A percentile compares a stretch with the other conserved stretches of the same genome.
Conservation (phyloP, 2,329 filamentous ascomycete species). For the Cladosporium halotolerans region DNA sequence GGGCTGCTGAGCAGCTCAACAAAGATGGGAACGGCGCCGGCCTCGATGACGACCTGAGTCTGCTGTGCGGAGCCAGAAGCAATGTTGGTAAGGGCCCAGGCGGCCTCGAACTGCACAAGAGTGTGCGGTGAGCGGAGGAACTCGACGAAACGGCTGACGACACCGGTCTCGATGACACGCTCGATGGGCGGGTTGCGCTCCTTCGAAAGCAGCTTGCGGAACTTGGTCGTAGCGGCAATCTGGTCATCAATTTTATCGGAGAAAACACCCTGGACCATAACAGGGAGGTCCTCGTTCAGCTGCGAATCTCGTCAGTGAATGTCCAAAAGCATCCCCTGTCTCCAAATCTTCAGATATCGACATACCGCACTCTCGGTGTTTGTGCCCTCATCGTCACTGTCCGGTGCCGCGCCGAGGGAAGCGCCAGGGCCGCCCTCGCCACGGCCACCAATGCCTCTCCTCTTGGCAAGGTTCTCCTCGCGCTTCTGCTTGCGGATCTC, state of each 20-base stretch:
- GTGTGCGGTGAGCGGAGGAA: constrained; percentile 97
- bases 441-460: constrained; percentile 82
- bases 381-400: constrained; percentile 94
- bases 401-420: constrained; percentile 77
- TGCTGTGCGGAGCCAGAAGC: constrained; percentile 94
- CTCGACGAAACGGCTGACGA: constrained; percentile 94
- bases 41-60: constrained; percentile 98
- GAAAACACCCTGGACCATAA: constrained; percentile 97
- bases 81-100: constrained; percentile 98
- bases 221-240: constrained; percentile 96
- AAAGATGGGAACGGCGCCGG: constrained; percentile 95
- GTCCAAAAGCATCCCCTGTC: background rate
- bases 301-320: constrained; percentile 36
- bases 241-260: constrained; percentile 97
- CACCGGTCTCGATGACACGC: constrained; percentile 97
- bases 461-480: constrained; percentile 97
- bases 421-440: constrained; percentile 66
- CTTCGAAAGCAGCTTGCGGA: constrained; percentile 95
- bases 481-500: constrained; percentile 98
- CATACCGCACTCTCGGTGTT: constrained; percentile 92
- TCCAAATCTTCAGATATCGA: background rate
- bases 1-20: constrained; percentile 92
- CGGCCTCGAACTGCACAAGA: constrained; percentile 96
- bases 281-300: constrained; percentile 95
- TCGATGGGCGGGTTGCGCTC: constrained; percentile 99